Conservation (phyloP, 805 yeast species). For the Saccharomycopsis selenospora region DNA sequence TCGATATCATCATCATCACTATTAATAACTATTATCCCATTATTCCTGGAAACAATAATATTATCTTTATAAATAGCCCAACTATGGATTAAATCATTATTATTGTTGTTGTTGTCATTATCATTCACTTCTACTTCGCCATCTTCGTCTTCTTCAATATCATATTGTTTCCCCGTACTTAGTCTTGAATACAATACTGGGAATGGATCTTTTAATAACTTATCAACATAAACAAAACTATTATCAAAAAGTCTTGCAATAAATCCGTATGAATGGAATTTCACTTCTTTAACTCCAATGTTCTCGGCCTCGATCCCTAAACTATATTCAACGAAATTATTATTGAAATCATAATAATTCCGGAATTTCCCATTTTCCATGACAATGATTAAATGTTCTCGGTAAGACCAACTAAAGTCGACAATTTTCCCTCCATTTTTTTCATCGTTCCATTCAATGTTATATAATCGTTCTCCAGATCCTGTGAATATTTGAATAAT, state of each 20-base stretch:
- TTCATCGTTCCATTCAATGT: conserved; percentile 36
- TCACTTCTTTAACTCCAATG: conserved; percentile 30
- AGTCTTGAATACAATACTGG: conserved; percentile 22
- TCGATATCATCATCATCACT: not conserved
- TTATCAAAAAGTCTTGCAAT: conserved; percentile 36
- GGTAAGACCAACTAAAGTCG: conserved; percentile 44
- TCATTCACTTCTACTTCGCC: too few relatives aligned
- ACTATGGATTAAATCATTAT: conserved; percentile 9
- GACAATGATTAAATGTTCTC: conserved; percentile 52
- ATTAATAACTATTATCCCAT: not conserved
- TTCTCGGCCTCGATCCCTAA: conserved; percentile 31
- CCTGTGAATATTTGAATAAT: conserved; percentile 30
- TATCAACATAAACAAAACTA: conserved; percentile 35
- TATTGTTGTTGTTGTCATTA: conserved; percentile 16
- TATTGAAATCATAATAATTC: conserved; percentile 56
- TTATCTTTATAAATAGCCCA: not conserved
- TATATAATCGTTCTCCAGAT: conserved; percentile 27
- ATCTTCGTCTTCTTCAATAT: not conserved
- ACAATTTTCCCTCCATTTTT: conserved; percentile 44
- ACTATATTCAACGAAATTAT: conserved; percentile 52
- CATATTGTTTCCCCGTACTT: conserved; percentile 1
- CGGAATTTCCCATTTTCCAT: conserved; percentile 47
- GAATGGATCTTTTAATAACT: conserved; percentile 32
- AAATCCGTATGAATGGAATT: conserved; percentile 37
- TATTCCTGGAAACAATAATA: not conserved